A percentile compares a stretch with the other conserved stretches of the same genome.
Evolutionary conservation across 148 eudicot genomes (phyloP).

Genomic region (Rhododendron ferrugineum): DNA sequence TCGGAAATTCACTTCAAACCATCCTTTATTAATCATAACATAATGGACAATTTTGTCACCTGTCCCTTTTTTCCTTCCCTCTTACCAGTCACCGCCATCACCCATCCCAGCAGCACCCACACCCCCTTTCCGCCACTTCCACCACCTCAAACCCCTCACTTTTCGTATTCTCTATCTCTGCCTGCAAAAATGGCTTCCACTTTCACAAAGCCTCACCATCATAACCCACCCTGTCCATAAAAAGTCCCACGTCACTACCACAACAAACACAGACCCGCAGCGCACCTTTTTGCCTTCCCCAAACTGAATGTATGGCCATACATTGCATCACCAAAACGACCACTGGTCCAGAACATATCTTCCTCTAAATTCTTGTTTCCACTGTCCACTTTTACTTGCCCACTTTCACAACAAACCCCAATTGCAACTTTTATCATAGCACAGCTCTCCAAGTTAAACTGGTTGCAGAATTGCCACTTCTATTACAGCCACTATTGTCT

Average conservation of each 20-base stretch:
- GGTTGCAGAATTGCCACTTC: neutral
- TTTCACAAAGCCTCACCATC: neutral
- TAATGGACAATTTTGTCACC: neutral
- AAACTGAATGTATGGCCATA: neutral
- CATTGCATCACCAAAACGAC: neutral
- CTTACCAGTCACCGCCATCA: neutral
- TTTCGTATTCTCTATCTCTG: neutral
- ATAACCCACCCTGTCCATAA: neutral
- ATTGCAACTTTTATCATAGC: neutral
- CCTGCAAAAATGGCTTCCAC: neutral
- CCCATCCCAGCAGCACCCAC: neutral
- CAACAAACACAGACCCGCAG: neutral
- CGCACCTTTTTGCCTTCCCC: neutral
- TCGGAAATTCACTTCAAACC: too few relatives aligned
- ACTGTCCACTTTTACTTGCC: neutral
- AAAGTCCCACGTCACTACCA: neutral
- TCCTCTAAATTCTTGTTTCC: neutral
- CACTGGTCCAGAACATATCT: neutral
- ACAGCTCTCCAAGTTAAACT: neutral
- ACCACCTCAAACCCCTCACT: neutral
- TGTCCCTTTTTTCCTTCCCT: neutral
- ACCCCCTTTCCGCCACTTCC: neutral
- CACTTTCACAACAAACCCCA: neutral
- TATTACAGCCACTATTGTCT: neutral
- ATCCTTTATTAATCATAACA: neutral